phyloP scores from a whole-genome alignment of 768 basidiomycete genomes.

The Tylopilus felleus region DNA sequence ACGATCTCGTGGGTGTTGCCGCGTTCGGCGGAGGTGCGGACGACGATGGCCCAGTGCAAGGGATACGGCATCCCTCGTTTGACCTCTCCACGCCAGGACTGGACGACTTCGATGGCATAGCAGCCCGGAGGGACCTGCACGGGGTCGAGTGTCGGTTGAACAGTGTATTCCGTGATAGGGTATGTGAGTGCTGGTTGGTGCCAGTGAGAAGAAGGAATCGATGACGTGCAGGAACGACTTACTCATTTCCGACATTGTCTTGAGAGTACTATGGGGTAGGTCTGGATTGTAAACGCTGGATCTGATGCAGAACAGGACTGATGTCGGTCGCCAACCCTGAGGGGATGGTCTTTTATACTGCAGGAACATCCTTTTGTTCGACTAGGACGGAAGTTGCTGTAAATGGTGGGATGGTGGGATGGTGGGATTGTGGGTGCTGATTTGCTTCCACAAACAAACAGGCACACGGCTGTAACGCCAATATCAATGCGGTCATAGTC shows the following conservation, averaged over 20 bases:
- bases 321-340: not conserved
- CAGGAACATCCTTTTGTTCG: not conserved
- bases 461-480: no score
- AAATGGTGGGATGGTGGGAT: not conserved
- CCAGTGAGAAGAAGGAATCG: not conserved
- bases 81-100: conserved; percentile 30
- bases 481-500: not conserved
- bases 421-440: conserved; percentile 1
- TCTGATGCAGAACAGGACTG: not conserved
- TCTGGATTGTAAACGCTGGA: not conserved
- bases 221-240: not conserved
- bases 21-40: conserved; percentile 17
- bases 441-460: not conserved
- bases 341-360: not conserved
- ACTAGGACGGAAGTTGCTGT: not conserved
- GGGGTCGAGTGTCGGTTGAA: conserved; percentile 11
- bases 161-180: not conserved
- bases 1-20: conserved; percentile 30
- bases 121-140: conserved; percentile 15
- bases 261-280: not conserved
- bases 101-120: conserved; percentile 26
- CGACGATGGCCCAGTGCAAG: conserved; percentile 29
- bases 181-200: not conserved
- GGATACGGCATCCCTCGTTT: conserved; percentile 8
- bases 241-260: conserved; percentile 5